Conservation (phyloP, 192 early-diverging fungal genomes). For the Coemansia pectinata region DNA sequence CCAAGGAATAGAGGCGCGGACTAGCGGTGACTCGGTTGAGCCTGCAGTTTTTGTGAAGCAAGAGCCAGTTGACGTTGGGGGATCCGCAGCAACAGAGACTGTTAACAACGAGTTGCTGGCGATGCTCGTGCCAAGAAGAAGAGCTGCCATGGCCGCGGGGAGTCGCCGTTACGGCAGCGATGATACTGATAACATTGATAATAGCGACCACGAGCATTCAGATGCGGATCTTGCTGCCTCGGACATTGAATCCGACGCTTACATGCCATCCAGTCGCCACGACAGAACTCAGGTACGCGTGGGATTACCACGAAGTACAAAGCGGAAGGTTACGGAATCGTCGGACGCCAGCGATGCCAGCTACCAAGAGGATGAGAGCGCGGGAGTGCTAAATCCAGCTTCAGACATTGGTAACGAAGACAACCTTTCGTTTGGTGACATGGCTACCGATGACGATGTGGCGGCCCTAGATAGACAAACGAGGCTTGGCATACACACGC, state of each 20-base stretch:
- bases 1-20: slow-evolving; percentile 10
- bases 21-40: background rate
- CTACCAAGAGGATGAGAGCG: slow-evolving; percentile 31
- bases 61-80: background rate
- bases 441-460: background rate
- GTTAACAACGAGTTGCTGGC: background rate
- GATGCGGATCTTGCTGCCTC: background rate
- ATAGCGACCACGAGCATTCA: background rate
- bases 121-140: slow-evolving; percentile 1
- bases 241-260: background rate
- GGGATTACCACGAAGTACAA: background rate
- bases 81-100: background rate
- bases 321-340: slow-evolving; percentile 58
- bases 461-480: background rate
- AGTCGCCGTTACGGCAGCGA: background rate
- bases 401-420: slow-evolving; percentile 12
- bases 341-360: slow-evolving; percentile 70
- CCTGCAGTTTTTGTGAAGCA: background rate
- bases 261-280: background rate
- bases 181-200: background rate
- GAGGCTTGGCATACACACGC: slow-evolving; percentile 12
- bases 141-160: slow-evolving; percentile 12
- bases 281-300: background rate
- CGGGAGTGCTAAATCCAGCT: slow-evolving; percentile 1
- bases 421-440: background rate